These are phyloP conservation scores for Pseudogymnoascus verrucosus DNA, from an alignment of 2,329 filamentous ascomycete genomes.

Conservation along the genomic window DNA sequence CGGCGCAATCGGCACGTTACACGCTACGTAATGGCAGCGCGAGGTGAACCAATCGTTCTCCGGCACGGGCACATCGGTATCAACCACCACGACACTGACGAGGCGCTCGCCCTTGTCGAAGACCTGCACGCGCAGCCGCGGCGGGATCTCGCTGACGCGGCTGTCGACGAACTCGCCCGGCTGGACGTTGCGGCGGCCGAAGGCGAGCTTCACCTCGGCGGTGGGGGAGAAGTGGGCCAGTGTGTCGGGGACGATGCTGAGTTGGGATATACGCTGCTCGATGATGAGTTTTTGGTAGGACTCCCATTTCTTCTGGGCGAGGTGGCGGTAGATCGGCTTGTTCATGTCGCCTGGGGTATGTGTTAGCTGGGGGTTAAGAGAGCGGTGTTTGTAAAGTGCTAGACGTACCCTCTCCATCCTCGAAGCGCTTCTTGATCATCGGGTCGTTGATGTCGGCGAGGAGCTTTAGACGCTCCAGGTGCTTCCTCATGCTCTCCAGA, in stretches of 20 bases:
- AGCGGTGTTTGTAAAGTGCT: background rate
- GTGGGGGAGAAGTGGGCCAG: slow-evolving; percentile 70
- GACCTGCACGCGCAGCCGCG: slow-evolving; percentile 72
- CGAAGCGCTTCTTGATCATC: slow-evolving; percentile 83
- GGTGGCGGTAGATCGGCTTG: slow-evolving; percentile 89
- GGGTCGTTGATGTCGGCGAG: slow-evolving; percentile 93
- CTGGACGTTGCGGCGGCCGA: slow-evolving; percentile 59
- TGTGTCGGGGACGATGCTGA: slow-evolving; percentile 82
- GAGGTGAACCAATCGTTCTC: slow-evolving; percentile 68
- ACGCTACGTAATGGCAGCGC: slow-evolving; percentile 81
- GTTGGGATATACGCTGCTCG: slow-evolving; percentile 76
- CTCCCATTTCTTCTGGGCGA: slow-evolving; percentile 83
- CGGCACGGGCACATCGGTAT: slow-evolving; percentile 80
- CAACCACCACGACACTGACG: slow-evolving; percentile 76
- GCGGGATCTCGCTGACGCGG: slow-evolving; percentile 61
- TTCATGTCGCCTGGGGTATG: slow-evolving; percentile 70
- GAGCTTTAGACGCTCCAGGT: slow-evolving; percentile 76
- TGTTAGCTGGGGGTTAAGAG: slow-evolving; percentile 19
- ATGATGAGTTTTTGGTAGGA: slow-evolving; percentile 72
- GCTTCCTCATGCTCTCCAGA: slow-evolving; percentile 60
- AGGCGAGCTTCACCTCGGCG: slow-evolving; percentile 74
- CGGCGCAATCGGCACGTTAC: slow-evolving; percentile 59
- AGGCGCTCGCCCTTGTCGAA: slow-evolving; percentile 77
- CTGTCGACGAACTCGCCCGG: slow-evolving; percentile 76
- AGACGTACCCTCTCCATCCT: slow-evolving; percentile 74